These are phyloP conservation scores for Pseudognaphalium luteoalbum DNA, from an alignment of 129 eudicot genomes.

Conservation along the genomic window DNA sequence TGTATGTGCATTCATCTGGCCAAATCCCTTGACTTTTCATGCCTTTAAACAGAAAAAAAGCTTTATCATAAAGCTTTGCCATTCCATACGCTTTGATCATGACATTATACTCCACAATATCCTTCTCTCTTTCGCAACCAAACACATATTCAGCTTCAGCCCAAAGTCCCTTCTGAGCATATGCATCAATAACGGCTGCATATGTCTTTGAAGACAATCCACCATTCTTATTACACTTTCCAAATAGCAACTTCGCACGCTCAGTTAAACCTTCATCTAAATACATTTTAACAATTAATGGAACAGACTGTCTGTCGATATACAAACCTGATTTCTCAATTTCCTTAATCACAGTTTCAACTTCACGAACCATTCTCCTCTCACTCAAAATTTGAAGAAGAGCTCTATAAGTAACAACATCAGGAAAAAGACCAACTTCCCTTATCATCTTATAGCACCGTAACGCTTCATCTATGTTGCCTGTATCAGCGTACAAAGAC, in stretches of 20 bases:
- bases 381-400: constrained; percentile 58
- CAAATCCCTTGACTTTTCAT: constrained; percentile 80
- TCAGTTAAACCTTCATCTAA: constrained; percentile 57
- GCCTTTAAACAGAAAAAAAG: constrained; percentile 60
- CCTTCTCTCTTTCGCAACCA: constrained; percentile 50
- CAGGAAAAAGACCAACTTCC: constrained; percentile 74
- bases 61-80: constrained; percentile 69
- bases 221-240: constrained; percentile 43
- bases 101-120: constrained; percentile 70
- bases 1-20: constrained; percentile 91
- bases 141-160: constrained; percentile 83
- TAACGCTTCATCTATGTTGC: constrained; percentile 59
- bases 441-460: constrained; percentile 56
- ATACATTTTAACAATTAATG: constrained; percentile 59
- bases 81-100: constrained; percentile 92
- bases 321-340: constrained; percentile 49
- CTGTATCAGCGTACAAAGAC: constrained; percentile 58
- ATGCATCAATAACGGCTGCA: constrained; percentile 67
- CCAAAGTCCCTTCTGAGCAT: constrained; percentile 87
- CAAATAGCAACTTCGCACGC: constrained; percentile 43
- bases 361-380: constrained; percentile 56
- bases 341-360: constrained; percentile 65
- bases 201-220: constrained; percentile 51
- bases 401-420: constrained; percentile 72
- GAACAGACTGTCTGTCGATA: constrained; percentile 61